A percentile compares a stretch with the other conserved stretches of the same genome.
Evolutionary conservation across 2,329 filamentous ascomycete genomes (phyloP).

Genomic region (Corynespora cassiicola): DNA sequence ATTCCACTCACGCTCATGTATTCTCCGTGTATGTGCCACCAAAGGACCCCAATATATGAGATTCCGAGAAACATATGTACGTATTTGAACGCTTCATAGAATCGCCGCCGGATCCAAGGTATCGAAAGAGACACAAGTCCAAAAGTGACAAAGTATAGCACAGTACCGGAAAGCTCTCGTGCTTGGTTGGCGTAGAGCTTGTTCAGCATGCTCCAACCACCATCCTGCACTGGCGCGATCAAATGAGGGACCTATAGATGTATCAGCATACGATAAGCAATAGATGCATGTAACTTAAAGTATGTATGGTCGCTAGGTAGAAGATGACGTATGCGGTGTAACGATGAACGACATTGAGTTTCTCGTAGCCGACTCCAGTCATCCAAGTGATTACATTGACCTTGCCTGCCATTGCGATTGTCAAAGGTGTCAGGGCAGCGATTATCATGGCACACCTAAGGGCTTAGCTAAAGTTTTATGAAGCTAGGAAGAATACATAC

Average conservation of each 20-base stretch:
- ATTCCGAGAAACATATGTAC: slow-evolving; percentile 27
- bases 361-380: slow-evolving; percentile 37
- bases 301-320: slow-evolving; percentile 28
- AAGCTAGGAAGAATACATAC: too few species aligned
- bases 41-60: slow-evolving; percentile 27
- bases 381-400: slow-evolving; percentile 35
- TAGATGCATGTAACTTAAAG: slow-evolving; percentile 13
- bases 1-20: slow-evolving; percentile 20
- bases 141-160: slow-evolving; percentile 22
- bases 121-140: slow-evolving; percentile 29
- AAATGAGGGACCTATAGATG: slow-evolving; percentile 25
- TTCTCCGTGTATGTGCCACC: slow-evolving; percentile 32
- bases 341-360: slow-evolving; percentile 34
- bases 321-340: slow-evolving; percentile 25
- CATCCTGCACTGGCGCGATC: slow-evolving; percentile 24
- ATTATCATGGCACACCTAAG: slow-evolving; percentile 36
- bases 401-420: slow-evolving; percentile 35
- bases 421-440: slow-evolving; percentile 30
- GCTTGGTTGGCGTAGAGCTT: slow-evolving; percentile 16
- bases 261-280: neutral
- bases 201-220: slow-evolving; percentile 20
- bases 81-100: slow-evolving; percentile 32
- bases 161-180: slow-evolving; percentile 26
- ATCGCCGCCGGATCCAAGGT: slow-evolving; percentile 24
- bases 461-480: too few species aligned